phyloP scores from a whole-genome alignment of 768 basidiomycete species.

The Boletus speciosus region DNA sequence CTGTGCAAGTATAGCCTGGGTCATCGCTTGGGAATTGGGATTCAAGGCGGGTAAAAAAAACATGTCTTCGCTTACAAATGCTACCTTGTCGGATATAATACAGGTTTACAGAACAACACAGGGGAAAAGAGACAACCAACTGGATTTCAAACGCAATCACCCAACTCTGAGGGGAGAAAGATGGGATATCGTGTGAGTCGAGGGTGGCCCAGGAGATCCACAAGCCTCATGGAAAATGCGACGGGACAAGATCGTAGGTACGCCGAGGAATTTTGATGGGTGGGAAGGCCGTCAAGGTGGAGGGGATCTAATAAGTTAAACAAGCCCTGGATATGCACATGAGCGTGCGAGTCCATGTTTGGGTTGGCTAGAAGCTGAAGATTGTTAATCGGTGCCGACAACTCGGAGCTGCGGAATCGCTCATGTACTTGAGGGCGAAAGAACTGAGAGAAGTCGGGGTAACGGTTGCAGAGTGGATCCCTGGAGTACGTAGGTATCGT shows the following conservation, averaged over 20 bases:
- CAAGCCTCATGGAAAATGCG: conserved; percentile 18
- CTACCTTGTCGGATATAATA: conserved; percentile 1
- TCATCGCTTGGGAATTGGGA: conserved; percentile 23
- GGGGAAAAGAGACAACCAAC: not conserved
- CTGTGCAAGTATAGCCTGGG: conserved; percentile 51
- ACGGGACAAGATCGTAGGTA: conserved; percentile 15
- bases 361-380: not conserved
- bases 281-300: not conserved
- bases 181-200: not conserved
- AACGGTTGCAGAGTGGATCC: conserved; percentile 30
- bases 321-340: not conserved
- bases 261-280: not conserved
- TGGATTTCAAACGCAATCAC: not conserved
- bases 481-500: conserved; percentile 24
- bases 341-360: not conserved
- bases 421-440: conserved; percentile 19
- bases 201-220: conserved; percentile 10
- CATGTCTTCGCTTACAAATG: not conserved
- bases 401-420: conserved; percentile 2
- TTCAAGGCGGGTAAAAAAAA: not conserved
- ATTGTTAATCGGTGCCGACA: not conserved
- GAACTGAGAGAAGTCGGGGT: conserved; percentile 33
- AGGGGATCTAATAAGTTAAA: not conserved
- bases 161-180: not conserved
- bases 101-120: conserved; percentile 10